Evolutionary conservation across 2,329 filamentous ascomycete genomes (phyloP).

Genomic region (Colletotrichum coccodes): DNA sequence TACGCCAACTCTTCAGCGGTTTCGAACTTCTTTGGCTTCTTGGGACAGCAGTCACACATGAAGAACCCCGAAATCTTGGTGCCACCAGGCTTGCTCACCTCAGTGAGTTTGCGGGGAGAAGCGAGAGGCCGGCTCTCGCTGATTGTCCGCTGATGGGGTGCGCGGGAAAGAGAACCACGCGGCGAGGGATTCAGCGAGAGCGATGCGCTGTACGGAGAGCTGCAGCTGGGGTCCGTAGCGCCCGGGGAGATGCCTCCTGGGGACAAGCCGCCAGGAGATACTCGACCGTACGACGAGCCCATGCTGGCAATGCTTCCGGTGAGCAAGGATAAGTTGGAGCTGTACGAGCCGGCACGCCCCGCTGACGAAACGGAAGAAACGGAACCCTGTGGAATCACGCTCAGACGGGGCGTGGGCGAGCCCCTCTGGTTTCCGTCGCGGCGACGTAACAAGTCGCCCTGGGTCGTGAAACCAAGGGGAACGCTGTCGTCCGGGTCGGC

Average conservation of each 20-base stretch:
- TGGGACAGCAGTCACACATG: conserved; percentile 94
- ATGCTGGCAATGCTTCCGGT: conserved; percentile 54
- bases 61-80: conserved; percentile 64
- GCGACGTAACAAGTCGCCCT: conserved; percentile 57
- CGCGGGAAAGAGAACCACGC: conserved; percentile 55
- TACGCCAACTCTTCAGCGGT: conserved; percentile 86
- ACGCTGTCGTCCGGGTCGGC: conserved; percentile 60
- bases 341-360: conserved; percentile 59
- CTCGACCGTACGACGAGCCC: conserved; percentile 53
- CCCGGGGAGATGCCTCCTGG: conserved; percentile 62
- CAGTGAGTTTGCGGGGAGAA: conserved; percentile 62
- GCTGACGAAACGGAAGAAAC: conserved; percentile 55
- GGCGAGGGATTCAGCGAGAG: conserved; percentile 62
- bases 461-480: conserved; percentile 38
- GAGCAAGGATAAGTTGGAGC: conserved; percentile 55
- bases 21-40: conserved; percentile 96
- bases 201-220: conserved; percentile 60
- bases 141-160: conserved; percentile 56
- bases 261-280: conserved; percentile 55
- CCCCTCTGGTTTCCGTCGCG: conserved; percentile 60
- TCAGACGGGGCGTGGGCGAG: conserved; percentile 62
- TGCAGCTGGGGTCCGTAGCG: conserved; percentile 50
- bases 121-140: conserved; percentile 53
- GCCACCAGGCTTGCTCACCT: conserved; percentile 57
- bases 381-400: conserved; percentile 56